phyloP scores from a whole-genome alignment of 768 basidiomycete species.

The Xerocomus brunneocitrinus region DNA sequence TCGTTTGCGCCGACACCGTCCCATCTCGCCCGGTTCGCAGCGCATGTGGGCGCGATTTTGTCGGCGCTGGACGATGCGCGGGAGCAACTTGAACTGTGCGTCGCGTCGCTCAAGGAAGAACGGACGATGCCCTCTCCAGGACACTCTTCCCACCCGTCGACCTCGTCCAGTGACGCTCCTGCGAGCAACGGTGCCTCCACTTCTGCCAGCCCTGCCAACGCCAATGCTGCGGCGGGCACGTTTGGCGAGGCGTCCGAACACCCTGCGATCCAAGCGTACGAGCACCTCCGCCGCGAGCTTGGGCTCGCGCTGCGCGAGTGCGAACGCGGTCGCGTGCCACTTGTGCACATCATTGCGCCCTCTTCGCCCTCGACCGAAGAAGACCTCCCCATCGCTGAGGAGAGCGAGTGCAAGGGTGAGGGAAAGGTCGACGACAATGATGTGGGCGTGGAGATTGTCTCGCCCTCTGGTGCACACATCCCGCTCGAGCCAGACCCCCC shows the following conservation, averaged over 20 bases:
- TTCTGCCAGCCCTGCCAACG: no score
- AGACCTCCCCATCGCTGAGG: slow-evolving; percentile 7
- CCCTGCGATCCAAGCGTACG: slow-evolving; percentile 65
- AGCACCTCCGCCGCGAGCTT: slow-evolving; percentile 68
- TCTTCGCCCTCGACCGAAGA: slow-evolving; percentile 38
- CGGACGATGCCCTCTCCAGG: slow-evolving; percentile 8
- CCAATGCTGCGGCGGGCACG: background rate
- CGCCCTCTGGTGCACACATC: background rate
- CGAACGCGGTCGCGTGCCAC: slow-evolving; percentile 67
- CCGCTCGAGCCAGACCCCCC: background rate
- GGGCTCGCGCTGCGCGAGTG: slow-evolving; percentile 78
- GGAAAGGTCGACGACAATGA: background rate
- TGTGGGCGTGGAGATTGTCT: background rate
- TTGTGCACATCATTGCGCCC: slow-evolving; percentile 56
- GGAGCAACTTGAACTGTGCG: slow-evolving; percentile 60
- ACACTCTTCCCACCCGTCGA: slow-evolving; percentile 20
- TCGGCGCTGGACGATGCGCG: slow-evolving; percentile 68
- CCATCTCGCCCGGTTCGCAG: slow-evolving; percentile 62
- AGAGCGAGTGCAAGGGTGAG: background rate
- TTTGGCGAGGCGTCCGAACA: slow-evolving; percentile 29
- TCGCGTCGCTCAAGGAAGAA: slow-evolving; percentile 49
- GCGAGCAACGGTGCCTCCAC: background rate
- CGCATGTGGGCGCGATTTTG: slow-evolving; percentile 68
- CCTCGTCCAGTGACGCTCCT: slow-evolving; percentile 11
- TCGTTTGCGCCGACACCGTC: slow-evolving; percentile 76